phyloP scores from a whole-genome alignment of 768 basidiomycete species.

The Suillus decipiens region DNA sequence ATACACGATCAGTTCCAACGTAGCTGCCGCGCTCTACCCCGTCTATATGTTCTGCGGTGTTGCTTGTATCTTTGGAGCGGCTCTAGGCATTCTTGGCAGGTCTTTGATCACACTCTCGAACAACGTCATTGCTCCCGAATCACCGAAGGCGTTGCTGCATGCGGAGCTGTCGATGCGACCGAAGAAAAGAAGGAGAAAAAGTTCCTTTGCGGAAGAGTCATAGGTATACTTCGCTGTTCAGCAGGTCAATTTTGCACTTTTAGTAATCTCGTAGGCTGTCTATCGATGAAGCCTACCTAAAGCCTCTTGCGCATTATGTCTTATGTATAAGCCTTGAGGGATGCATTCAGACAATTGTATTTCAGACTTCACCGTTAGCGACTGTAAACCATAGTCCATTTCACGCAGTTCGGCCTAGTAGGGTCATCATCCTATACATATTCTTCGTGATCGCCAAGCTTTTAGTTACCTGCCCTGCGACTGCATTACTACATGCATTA shows the following conservation, averaged over 20 bases:
- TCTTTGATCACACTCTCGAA: conserved; percentile 1
- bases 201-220: not conserved
- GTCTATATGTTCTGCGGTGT: conserved; percentile 58
- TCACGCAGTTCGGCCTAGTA: not conserved
- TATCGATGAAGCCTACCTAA: not conserved
- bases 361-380: not conserved
- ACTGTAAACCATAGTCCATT: too few relatives aligned
- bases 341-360: not conserved
- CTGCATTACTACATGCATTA: not conserved
- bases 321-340: not conserved
- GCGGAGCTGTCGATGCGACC: not conserved
- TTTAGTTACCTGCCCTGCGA: not conserved
- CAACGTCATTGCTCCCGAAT: not conserved
- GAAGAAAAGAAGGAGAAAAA: conserved; percentile 2
- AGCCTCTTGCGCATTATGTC: not conserved
- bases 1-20: conserved; percentile 37
- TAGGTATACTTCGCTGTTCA: not conserved
- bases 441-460: not conserved
- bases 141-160: not conserved
- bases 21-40: conserved; percentile 50
- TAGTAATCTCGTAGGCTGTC: not conserved
- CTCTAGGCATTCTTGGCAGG: conserved; percentile 44
- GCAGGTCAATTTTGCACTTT: not conserved
- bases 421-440: not conserved
- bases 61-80: conserved; percentile 52